Evolutionary conservation across 495 filamentous ascomycete species (phyloP).

Genomic region (Hypoxylon perforatum): DNA sequence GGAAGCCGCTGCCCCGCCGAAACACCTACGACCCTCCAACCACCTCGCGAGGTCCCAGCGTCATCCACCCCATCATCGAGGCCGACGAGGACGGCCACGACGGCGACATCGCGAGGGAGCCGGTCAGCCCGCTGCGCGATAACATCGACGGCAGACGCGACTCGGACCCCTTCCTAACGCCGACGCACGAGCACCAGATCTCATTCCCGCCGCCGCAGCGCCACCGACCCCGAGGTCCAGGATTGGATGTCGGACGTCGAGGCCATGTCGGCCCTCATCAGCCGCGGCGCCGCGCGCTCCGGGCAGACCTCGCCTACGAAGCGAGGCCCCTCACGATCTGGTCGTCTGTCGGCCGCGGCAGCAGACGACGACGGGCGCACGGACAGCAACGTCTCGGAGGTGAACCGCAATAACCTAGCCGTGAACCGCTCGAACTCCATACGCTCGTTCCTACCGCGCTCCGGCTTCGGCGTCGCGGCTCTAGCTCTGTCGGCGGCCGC

Average conservation of each 20-base stretch:
- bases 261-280: constrained; percentile 61
- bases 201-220: constrained; percentile 39
- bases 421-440: constrained; percentile 47
- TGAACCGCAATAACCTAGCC: constrained; percentile 46
- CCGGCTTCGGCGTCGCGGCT: constrained; percentile 36
- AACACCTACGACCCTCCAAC: constrained; percentile 40
- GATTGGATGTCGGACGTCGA: constrained; percentile 72
- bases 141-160: constrained; percentile 37
- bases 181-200: constrained; percentile 37
- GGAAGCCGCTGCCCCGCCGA: constrained; percentile 41
- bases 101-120: constrained; percentile 40
- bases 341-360: constrained; percentile 12
- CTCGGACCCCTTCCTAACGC: constrained; percentile 59
- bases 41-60: constrained; percentile 37
- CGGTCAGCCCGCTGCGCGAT: constrained; percentile 33
- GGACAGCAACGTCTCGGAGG: constrained; percentile 54
- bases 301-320: constrained; percentile 23
- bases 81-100: constrained; percentile 75
- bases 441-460: constrained; percentile 38
- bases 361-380: constrained; percentile 47
- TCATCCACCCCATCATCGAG: constrained; percentile 68
- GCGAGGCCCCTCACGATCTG: constrained; percentile 11
- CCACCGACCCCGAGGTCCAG: constrained; percentile 64
- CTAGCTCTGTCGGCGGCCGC: constrained; percentile 34
- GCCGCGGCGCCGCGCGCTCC: constrained; percentile 22